A percentile compares a stretch with the other conserved stretches of the same genome.
Evolutionary conservation across 371 early-diverging fungal genomes (phyloP).

Genomic region (Choanephora cucurbitarum): DNA sequence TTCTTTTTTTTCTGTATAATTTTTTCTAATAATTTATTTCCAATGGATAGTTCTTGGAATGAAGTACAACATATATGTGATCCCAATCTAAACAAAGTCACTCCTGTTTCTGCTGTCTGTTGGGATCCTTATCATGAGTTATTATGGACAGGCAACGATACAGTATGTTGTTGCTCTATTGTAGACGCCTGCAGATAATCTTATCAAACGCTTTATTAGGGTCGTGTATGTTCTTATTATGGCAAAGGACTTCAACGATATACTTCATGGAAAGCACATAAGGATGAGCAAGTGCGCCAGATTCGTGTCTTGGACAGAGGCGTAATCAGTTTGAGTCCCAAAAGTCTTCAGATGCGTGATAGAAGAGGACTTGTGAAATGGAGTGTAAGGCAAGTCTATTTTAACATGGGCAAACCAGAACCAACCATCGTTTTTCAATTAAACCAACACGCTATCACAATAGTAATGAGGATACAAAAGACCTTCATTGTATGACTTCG

Average conservation of each 20-base stretch:
- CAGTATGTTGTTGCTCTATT: constrained; percentile 45
- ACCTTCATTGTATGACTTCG: constrained; percentile 71
- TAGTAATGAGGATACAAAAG: constrained; percentile 59
- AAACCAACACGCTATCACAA: too few relatives aligned
- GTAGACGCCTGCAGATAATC: background rate
- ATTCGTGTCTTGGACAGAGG: constrained; percentile 68
- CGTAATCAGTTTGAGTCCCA: constrained; percentile 66
- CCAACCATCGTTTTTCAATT: too few relatives aligned
- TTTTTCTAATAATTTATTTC: background rate
- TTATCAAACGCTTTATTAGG: constrained; percentile 39
- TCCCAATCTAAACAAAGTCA: constrained; percentile 39
- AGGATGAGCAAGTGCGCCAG: constrained; percentile 65
- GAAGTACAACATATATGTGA: constrained; percentile 53
- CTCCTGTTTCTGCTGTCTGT: constrained; percentile 58
- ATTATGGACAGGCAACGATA: constrained; percentile 77
- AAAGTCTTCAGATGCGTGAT: constrained; percentile 66
- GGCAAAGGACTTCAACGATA: constrained; percentile 65
- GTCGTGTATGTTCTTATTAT: constrained; percentile 62
- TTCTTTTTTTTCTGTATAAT: background rate
- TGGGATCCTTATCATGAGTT: constrained; percentile 83
- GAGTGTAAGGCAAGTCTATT: constrained; percentile 58
- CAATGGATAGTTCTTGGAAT: constrained; percentile 52
- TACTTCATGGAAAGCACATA: constrained; percentile 68
- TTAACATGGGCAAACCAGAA: background rate
- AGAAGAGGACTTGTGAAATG: constrained; percentile 73